phyloP scores from a whole-genome alignment of 148 eudicot genomes.

The Simmondsia chinensis region DNA sequence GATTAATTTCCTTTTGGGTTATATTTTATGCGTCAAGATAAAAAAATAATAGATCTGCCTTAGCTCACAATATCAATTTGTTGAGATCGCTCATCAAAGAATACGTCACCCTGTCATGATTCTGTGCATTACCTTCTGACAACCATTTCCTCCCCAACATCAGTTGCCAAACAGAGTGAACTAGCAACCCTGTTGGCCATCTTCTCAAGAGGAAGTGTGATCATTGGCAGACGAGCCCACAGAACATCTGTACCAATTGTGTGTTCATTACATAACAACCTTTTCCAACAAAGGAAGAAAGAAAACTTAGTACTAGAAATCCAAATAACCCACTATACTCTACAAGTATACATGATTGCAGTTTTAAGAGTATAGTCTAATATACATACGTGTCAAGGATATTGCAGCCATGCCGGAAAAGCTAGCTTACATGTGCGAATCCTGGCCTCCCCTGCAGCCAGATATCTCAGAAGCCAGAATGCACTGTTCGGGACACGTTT shows the following conservation, averaged over 20 bases:
- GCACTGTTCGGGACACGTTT: slow-evolving; percentile 91
- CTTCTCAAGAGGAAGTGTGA: slow-evolving; percentile 87
- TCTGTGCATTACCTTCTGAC: slow-evolving; percentile 63
- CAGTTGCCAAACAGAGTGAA: slow-evolving; percentile 89
- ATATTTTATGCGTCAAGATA: too few relatives aligned
- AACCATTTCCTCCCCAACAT: slow-evolving; percentile 88
- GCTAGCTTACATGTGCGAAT: slow-evolving; percentile 81
- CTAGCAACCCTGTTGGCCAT: slow-evolving; percentile 98
- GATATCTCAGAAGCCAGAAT: slow-evolving; percentile 93
- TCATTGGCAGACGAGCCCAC: slow-evolving; percentile 98
- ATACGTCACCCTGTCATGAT: too few relatives aligned
- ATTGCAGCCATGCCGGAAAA: too few relatives aligned
- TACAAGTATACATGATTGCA: not conserved
- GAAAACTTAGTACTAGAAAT: too few relatives aligned
- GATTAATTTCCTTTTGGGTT: not conserved
- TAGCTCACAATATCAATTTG: too few relatives aligned
- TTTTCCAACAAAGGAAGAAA: slow-evolving; percentile 15
- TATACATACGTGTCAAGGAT: slow-evolving; percentile 79
- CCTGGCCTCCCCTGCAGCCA: slow-evolving; percentile 93
- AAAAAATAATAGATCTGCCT: too few relatives aligned
- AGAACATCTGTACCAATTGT: slow-evolving; percentile 98
- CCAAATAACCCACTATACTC: too few relatives aligned
- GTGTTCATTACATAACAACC: slow-evolving; percentile 95
- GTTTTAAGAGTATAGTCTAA: not conserved
- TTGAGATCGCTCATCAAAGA: too few relatives aligned